A percentile compares a stretch with the other conserved stretches of the same genome.
Evolutionary conservation across 2,329 filamentous ascomycete genomes (phyloP).

Genomic region (Trichoderma breve): DNA sequence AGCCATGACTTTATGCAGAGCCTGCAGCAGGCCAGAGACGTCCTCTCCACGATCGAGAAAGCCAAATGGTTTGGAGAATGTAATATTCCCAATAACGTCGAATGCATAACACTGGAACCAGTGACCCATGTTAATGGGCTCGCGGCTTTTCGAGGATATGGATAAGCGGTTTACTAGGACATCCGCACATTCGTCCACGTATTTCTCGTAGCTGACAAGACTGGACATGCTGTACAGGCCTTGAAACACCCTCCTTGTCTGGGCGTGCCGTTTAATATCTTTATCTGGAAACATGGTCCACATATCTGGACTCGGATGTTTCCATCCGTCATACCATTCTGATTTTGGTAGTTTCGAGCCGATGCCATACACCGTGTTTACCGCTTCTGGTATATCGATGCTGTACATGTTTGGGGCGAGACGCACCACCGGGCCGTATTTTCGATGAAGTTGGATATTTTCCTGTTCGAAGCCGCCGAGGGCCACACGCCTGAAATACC

Average conservation of each 20-base stretch:
- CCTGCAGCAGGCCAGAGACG: conserved; percentile 39
- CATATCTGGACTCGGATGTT: conserved; percentile 25
- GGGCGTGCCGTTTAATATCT: conserved; percentile 35
- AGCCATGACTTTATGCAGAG: conserved; percentile 25
- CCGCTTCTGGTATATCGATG: conserved; percentile 36
- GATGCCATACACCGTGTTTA: conserved; percentile 42
- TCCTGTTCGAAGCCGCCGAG: conserved; percentile 39
- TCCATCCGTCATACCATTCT: conserved; percentile 29
- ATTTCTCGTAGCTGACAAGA: conserved; percentile 47
- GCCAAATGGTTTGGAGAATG: conserved; percentile 38
- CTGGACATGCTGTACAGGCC: conserved; percentile 48
- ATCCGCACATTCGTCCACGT: conserved; percentile 47
- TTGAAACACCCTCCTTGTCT: conserved; percentile 41
- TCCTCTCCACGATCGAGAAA: conserved; percentile 48
- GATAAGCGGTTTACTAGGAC: conserved; percentile 39
- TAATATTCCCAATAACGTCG: conserved; percentile 52
- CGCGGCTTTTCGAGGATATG: conserved; percentile 32
- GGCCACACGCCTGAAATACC: conserved; percentile 41
- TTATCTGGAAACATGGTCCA: conserved; percentile 34
- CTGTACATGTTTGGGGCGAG: conserved; percentile 42
- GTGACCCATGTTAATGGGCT: conserved; percentile 38
- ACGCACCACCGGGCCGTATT: conserved; percentile 42
- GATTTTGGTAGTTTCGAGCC: conserved; percentile 32
- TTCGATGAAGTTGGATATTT: conserved; percentile 40
- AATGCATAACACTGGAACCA: conserved; percentile 50